Evolutionary conservation across 495 filamentous ascomycete genomes (phyloP).

Genomic region (Penicillium alfredii): DNA sequence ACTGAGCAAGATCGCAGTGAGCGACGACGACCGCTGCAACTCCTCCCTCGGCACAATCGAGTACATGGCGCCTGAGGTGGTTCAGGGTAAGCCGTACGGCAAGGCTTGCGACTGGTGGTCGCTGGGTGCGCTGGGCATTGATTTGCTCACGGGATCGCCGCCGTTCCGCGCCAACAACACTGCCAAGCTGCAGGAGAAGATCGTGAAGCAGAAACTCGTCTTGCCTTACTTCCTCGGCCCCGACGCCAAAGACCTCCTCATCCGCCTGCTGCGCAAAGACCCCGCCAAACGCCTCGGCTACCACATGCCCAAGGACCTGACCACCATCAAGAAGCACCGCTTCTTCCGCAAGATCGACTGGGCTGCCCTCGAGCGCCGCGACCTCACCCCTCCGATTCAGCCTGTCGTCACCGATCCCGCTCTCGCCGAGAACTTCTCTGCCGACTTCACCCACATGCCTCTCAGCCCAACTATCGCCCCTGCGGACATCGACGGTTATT

Average conservation of each 20-base stretch:
- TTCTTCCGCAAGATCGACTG: conserved; percentile 98
- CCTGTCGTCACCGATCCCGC: conserved; percentile 92
- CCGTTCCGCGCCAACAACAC: conserved; percentile 89
- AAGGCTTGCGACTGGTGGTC: conserved; percentile 98
- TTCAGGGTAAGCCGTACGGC: conserved; percentile 74
- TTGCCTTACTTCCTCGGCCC: conserved; percentile 82
- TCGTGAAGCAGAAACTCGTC: conserved; percentile 79
- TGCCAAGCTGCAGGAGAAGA: conserved; percentile 87
- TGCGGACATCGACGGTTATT: conserved; percentile 29
- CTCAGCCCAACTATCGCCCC: conserved; percentile 61
- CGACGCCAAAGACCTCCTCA: conserved; percentile 91
- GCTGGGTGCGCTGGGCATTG: conserved; percentile 83
- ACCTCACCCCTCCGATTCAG: conserved; percentile 78
- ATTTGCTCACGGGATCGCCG: conserved; percentile 82
- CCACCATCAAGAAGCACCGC: conserved; percentile 82
- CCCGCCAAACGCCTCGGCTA: conserved; percentile 80
- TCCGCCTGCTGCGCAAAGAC: conserved; percentile 82
- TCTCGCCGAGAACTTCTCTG: conserved; percentile 88
- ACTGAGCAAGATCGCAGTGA: conserved; percentile 88
- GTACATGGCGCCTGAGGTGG: conserved; percentile 97
- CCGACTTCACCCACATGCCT: conserved; percentile 78
- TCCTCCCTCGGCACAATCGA: conserved; percentile 85
- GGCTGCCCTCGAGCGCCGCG: conserved; percentile 69
- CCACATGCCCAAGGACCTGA: conserved; percentile 81
- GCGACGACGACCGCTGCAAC: conserved; percentile 71